These are phyloP conservation scores for Harrya chromipes DNA, from an alignment of 768 basidiomycete species.

Conservation along the genomic window DNA sequence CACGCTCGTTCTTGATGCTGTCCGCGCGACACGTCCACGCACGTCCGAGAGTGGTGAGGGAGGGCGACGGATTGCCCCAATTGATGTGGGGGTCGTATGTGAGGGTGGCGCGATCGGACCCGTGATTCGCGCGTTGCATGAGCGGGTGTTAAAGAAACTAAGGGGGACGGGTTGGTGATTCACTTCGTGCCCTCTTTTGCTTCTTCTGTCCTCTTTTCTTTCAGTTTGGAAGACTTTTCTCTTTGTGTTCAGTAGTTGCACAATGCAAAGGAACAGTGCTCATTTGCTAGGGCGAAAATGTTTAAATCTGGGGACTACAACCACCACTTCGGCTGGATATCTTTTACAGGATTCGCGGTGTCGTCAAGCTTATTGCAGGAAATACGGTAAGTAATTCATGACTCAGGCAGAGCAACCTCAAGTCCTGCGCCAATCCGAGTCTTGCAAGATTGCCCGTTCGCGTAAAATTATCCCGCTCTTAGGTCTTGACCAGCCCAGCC, in stretches of 20 bases:
- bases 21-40: conserved; percentile 34
- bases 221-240: neutral
- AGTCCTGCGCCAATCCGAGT: no score
- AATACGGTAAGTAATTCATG: no score
- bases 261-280: no score
- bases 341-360: no score
- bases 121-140: conserved; percentile 49
- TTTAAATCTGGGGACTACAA: no score
- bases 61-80: conserved; percentile 45
- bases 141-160: conserved; percentile 38
- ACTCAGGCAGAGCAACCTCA: no score
- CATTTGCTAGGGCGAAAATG: no score
- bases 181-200: neutral
- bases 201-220: neutral
- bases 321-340: no score
- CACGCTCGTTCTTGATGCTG: conserved; percentile 46
- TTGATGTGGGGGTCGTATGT: conserved; percentile 66
- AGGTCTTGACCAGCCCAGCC: no score
- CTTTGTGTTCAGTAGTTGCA: neutral
- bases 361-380: no score
- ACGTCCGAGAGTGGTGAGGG: conserved; percentile 1
- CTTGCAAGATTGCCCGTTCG: no score
- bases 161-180: conserved; percentile 16
- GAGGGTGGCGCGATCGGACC: conserved; percentile 44
- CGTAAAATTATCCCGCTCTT: no score